Evolutionary conservation across 2,329 filamentous ascomycete species (phyloP).

Genomic region (Diaporthe ilicicola): DNA sequence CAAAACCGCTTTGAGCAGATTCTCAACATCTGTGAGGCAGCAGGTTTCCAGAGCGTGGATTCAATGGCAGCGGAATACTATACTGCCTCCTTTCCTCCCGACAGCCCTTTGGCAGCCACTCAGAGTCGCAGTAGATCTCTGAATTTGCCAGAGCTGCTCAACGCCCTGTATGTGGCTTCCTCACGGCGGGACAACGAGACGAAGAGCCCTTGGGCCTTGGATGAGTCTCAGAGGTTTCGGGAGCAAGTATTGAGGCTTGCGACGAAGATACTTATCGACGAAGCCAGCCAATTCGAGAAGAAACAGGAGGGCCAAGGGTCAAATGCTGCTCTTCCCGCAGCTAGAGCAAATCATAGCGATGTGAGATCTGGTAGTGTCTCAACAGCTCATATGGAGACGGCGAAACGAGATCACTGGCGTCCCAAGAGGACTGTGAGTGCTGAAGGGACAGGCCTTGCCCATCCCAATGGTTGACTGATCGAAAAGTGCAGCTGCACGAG

Average conservation of each 20-base stretch:
- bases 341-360: not conserved
- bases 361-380: not conserved
- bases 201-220: not conserved
- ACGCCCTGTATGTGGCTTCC: not conserved
- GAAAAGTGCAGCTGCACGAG: not conserved
- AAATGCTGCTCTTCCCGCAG: too few relatives aligned
- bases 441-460: not conserved
- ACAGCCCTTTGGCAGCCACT: not conserved
- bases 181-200: not conserved
- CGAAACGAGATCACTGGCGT: not conserved
- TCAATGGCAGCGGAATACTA: not conserved
- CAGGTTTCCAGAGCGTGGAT: not conserved
- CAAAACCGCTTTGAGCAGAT: not conserved
- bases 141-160: not conserved
- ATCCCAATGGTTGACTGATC: not conserved
- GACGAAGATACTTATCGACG: not conserved
- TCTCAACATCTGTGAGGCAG: not conserved
- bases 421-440: not conserved
- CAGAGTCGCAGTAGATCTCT: not conserved
- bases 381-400: not conserved
- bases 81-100: not conserved
- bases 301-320: not conserved
- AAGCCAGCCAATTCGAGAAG: not conserved
- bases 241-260: not conserved
- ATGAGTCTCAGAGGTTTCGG: not conserved